Base-by-base conservation (phyloP, 225 moss, liverwort and hornwort species). In the Anthoceros angustus region DNA sequence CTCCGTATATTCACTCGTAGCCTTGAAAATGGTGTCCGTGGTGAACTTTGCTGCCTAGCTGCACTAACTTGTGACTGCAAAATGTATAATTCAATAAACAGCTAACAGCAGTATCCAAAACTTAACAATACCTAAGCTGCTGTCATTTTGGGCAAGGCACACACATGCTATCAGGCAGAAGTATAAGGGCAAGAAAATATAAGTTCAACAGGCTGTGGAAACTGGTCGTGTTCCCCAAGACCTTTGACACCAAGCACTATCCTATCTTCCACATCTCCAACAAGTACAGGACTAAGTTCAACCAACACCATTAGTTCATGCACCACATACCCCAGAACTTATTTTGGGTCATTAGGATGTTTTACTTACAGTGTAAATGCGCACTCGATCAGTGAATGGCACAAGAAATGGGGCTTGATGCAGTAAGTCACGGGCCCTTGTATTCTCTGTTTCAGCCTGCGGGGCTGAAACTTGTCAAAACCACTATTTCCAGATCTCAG, bases 361-460 rank as follows among this genome's bases (percentile, higher is more conserved):
- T 4, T 46, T 16, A 63, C 42, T 68, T 90, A 94, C 94, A 78
- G 92, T 86, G 71, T 92, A 98, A 65, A 98, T 92, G 67, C 92
- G 98, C 72, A 98, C 98, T 84, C 98, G 83, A 61, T 98, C 89
- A 63, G 87, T 92, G 62, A 98, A 98, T 42, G 98, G 98, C 64
- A 98, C 89, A 70, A 98, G 72, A 78, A 89, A 98, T 18, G 98
- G 98, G 68, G 98, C 92, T 83, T 92, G 84, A 68, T 72, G 84
- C 24, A 98, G 64, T 43, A 98, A 76, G 70, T 89, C 84, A 64
- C 84, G 85, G 43, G 98, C 98, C 71, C 98, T 81, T 42, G 98
- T 90, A 63, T 92, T 71, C 71, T 98, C 98, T 50, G 82, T 80
- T 72, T 89, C 87, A 62, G 92, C 98, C 98, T 98, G 89, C 66